Evolutionary conservation across 1,284 basidiomycete species (phyloP), one percentile per base, ranked within the genome.

Genomic region (Psilocybe mexicana): DNA sequence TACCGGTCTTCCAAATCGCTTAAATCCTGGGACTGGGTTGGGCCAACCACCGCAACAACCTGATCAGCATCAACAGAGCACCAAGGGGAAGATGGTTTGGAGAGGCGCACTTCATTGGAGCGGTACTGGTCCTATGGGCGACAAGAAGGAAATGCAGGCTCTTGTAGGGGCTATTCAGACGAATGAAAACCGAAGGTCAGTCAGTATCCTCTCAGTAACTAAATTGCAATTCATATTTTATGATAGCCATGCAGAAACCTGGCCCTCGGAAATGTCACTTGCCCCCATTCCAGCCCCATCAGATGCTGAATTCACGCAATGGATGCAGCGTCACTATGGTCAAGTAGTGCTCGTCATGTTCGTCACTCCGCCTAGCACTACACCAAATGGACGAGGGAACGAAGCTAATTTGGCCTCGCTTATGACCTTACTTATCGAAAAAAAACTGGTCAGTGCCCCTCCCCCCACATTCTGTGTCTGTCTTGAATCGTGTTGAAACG

Each of bases 201-300:
- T 59, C 11, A 4, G 10, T 43, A 10, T 12, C n/a, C 18, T 45
- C 38, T 33, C 42, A 14, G 49, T 26, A 49, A 23, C 45, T 45
- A 23, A 33, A 28, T 40, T 24, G 12, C 7, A 23, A 23, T 46
- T 25, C 23, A 6, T 50, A n/a, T 43, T 12, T 0, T 38, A 25
- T 28, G 5, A 14, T 56, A 89, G 87, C 60, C 79, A 71, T 43
- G 62, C 73, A 6, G 74, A 82, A 0, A 78, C 74, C 0, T 90
- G 87, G 87, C 87, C 87, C 1, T 59, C 62, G 2, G 65, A 65
- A 2, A 63, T 89, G 59, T 67, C 67, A 2, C 70, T 89, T 14
- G 72, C 70, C 2, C 72, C 79, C 3, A 75, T 79, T 36, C 72
- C 69, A 51, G 79, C 77, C 0, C 77, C 81, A 6, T 64, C 79